Base-by-base conservation (phyloP, 805 yeast genomes). In the Ascoidea tarda region DNA sequence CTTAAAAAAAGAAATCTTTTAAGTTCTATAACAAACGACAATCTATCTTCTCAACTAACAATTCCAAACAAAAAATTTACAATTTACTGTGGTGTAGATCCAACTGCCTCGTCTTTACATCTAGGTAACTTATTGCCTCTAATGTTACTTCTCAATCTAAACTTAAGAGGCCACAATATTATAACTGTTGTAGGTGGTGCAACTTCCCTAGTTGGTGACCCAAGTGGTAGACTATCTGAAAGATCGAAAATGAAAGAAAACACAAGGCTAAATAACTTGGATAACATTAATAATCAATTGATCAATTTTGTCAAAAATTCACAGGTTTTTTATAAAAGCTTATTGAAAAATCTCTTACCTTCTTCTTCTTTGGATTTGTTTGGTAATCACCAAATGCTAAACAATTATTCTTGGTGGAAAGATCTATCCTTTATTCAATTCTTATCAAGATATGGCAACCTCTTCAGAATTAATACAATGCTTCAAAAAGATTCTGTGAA, bases 191-290 rank as follows among this genome's bases (percentile, higher is more conserved):
- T 93, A 16, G 96, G 96, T 16, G 96, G 95, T 31, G 99, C 98
- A 5, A 93, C 99, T 0, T 98, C 96, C 6, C 76, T 78, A 10
- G 96, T 93, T 1, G 99, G 99, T 6, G 99, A 93, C 65, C 99
- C 99, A 6, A 87, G 96, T 51, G 99, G 98, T 0, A 74, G 96
- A 59, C 69, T 75, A 0, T 78, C 90, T 0, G 97, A 89, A 62
- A 73, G 99, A 53, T 65, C 68, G 8, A 70, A 67, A 14, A 74
- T 90, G 72, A 79, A 71, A n/a, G 71, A 69, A 4, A 63, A 68
- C 2, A 73, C 70, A 5, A 69, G 91, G 51, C 58, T 69, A 44
- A 65, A 65, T 6, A 93, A 93, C 63, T 79, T 86, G 5, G 57
- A 59, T 0, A 67, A 69, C 16, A 87, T 91, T 49, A 72, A 78